Percentiles rank a stretch among this genome's conserved stretches.
Conservation (phyloP, 1,139 yeast genomes). For the Blastobotrys niveus region DNA sequence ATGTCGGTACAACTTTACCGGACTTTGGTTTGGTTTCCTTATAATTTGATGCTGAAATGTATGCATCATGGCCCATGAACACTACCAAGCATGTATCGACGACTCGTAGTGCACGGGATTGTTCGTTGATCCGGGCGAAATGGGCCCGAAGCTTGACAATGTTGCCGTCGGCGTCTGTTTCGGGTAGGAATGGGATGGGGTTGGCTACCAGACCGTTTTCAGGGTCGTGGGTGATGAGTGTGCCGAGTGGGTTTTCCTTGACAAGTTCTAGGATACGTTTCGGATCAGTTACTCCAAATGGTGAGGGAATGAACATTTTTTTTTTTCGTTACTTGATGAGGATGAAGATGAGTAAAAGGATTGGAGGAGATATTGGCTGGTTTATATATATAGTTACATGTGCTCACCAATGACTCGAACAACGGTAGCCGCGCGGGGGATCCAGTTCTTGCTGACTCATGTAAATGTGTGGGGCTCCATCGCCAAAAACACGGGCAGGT, state of each 20-base stretch:
- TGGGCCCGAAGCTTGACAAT: constrained; percentile 47
- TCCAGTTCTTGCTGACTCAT: too few species aligned
- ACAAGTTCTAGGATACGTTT: constrained; percentile 8
- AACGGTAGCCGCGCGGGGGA: too few species aligned
- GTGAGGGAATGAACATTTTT: constrained; percentile 11
- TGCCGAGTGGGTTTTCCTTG: constrained; percentile 42
- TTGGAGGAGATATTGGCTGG: too few species aligned
- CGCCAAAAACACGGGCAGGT: too few species aligned
- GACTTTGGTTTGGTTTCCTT: constrained; percentile 48
- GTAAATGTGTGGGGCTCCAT: too few species aligned
- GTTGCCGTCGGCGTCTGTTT: constrained; percentile 36
- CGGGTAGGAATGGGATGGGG: constrained; percentile 53
- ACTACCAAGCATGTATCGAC: constrained; percentile 42
- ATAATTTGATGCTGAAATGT: constrained; percentile 59
- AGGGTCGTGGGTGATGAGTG: constrained; percentile 42
- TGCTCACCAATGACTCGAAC: too few species aligned
- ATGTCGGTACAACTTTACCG: constrained; percentile 64
- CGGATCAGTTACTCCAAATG: constrained; percentile 4
- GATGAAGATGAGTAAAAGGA: too few species aligned
- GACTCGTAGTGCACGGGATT: constrained; percentile 41
- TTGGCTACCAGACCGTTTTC: constrained; percentile 43
- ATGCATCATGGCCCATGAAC: constrained; percentile 51
- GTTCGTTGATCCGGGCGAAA: constrained; percentile 51
- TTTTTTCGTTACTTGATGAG: too few species aligned
- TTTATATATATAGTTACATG: too few species aligned